phyloP scores from a whole-genome alignment of 2,329 filamentous ascomycete genomes.

The Massarina eburnea region DNA sequence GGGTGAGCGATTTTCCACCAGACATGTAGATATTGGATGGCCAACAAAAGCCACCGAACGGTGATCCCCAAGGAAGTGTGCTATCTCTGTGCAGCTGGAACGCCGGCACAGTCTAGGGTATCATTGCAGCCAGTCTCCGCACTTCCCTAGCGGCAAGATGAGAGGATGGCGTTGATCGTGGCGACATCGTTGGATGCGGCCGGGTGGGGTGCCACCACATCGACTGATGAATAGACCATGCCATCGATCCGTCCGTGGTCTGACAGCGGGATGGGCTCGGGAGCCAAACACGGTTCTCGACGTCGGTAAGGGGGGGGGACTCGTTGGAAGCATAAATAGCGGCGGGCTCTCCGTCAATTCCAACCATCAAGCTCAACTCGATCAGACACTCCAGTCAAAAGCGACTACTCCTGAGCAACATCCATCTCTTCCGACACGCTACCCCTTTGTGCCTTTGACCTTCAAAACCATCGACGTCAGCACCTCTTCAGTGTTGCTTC shows the following conservation, averaged over 20 bases:
- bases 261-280: constrained; percentile 34
- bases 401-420: constrained; percentile 21
- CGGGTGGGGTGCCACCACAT: constrained; percentile 46
- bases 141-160: constrained; percentile 47
- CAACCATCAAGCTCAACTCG: constrained; percentile 30
- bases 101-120: constrained; percentile 47
- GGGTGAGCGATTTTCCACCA: constrained; percentile 43
- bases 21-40: constrained; percentile 46
- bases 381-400: constrained; percentile 33
- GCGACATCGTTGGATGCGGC: constrained; percentile 47
- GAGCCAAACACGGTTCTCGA: constrained; percentile 26
- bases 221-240: constrained; percentile 41
- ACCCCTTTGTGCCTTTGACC: constrained; percentile 26
- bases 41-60: constrained; percentile 47
- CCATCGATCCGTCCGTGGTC: constrained; percentile 37
- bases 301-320: constrained; percentile 17
- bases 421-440: constrained; percentile 34
- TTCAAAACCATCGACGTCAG: constrained; percentile 12
- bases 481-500: constrained; percentile 15
- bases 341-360: constrained; percentile 25
- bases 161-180: constrained; percentile 47
- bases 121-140: constrained; percentile 47
- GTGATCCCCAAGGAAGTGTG: constrained; percentile 45
- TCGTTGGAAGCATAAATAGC: constrained; percentile 46
- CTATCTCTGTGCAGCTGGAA: constrained; percentile 47